phyloP scores from a whole-genome alignment of 2,329 filamentous ascomycete species.

The Colletotrichum sp. region DNA sequence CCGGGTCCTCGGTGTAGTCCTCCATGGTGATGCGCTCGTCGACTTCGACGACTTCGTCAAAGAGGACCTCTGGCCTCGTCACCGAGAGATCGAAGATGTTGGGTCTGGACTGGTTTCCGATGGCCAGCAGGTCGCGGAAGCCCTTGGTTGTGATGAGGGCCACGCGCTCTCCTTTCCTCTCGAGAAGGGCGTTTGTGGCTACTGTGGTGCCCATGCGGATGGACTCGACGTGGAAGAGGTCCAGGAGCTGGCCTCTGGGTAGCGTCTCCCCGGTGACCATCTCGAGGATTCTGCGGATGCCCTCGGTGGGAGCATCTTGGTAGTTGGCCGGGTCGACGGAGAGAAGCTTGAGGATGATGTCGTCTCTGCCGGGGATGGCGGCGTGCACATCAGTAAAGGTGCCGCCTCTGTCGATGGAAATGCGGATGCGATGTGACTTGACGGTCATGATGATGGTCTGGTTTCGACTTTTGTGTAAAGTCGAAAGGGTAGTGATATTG shows the following conservation, averaged over 20 bases:
- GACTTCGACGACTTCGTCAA: constrained; percentile 74
- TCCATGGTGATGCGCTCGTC: constrained; percentile 77
- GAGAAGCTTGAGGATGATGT: constrained; percentile 73
- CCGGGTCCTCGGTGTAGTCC: constrained; percentile 74
- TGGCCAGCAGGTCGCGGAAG: constrained; percentile 74
- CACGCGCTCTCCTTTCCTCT: constrained; percentile 74
- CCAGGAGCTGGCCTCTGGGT: constrained; percentile 36
- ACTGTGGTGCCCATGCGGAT: constrained; percentile 85
- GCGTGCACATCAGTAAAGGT: constrained; percentile 77
- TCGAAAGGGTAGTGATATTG: not conserved
- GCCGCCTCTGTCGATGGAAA: constrained; percentile 36
- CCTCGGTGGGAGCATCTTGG: constrained; percentile 74
- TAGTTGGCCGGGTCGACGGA: constrained; percentile 77
- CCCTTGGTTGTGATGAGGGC: constrained; percentile 75
- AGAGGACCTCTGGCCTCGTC: constrained; percentile 69
- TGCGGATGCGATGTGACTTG: constrained; percentile 33
- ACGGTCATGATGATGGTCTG: constrained; percentile 23
- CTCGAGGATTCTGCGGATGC: constrained; percentile 60
- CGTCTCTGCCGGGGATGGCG: constrained; percentile 67
- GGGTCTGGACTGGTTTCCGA: constrained; percentile 76
- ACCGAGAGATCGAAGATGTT: constrained; percentile 78
- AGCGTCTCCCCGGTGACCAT: constrained; percentile 34
- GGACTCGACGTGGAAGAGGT: constrained; percentile 54
- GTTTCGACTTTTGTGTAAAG: not conserved
- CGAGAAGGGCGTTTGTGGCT: constrained; percentile 77